Percentiles rank a stretch among this genome's conserved stretches.
Evolutionary conservation across 1,284 basidiomycete genomes (phyloP).

Genomic region (Fistulina hepatica): DNA sequence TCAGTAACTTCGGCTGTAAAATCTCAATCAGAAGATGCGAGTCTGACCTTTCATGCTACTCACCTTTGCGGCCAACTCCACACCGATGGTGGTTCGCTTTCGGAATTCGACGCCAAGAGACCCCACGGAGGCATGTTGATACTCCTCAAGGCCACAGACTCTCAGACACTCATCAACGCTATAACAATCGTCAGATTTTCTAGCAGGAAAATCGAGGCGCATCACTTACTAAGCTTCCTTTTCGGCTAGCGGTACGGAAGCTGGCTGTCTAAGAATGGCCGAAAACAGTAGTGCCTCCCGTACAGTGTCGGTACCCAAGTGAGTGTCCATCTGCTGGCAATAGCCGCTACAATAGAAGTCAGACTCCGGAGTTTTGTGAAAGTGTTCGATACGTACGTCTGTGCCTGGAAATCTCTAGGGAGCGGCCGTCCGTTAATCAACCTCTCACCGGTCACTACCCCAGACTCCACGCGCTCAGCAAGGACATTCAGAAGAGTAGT

Average conservation of each 20-base stretch:
- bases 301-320: slow-evolving; percentile 58
- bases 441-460: slow-evolving; percentile 67
- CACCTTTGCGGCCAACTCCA: slow-evolving; percentile 68
- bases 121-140: slow-evolving; percentile 71
- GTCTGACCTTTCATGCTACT: slow-evolving; percentile 11
- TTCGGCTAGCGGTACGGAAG: slow-evolving; percentile 50
- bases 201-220: slow-evolving; percentile 5
- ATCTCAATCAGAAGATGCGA: too few species aligned
- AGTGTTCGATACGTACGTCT: slow-evolving; percentile 49
- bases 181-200: background rate
- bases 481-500: slow-evolving; percentile 46
- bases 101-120: slow-evolving; percentile 68
- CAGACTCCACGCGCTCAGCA: slow-evolving; percentile 61
- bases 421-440: slow-evolving; percentile 67
- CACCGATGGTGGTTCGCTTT: slow-evolving; percentile 77
- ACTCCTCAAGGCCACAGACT: slow-evolving; percentile 68
- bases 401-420: slow-evolving; percentile 63
- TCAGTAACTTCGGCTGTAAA: slow-evolving; percentile 53
- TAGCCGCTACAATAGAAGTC: too few species aligned
- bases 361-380: background rate
- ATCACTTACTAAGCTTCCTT: slow-evolving; percentile 48
- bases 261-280: slow-evolving; percentile 69
- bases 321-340: slow-evolving; percentile 70
- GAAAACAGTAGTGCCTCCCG: slow-evolving; percentile 78
- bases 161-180: slow-evolving; percentile 69